phyloP scores from a whole-genome alignment of 2,329 filamentous ascomycete species.

The Atkinsonella texensis region DNA sequence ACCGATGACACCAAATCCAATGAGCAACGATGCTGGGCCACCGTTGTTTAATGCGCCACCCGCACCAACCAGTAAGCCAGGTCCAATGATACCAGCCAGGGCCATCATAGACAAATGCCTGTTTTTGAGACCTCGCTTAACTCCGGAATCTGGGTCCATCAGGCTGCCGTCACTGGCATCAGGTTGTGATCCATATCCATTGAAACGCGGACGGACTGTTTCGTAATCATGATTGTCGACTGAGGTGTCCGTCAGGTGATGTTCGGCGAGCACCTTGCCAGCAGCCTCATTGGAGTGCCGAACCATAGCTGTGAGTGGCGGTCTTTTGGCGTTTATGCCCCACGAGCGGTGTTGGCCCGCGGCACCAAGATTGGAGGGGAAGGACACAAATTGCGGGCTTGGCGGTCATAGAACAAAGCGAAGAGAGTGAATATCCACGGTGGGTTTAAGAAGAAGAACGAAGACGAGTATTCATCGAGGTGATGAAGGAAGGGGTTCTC shows the following conservation, averaged over 20 bases:
- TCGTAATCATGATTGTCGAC: slow-evolving; percentile 10
- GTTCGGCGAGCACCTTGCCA: slow-evolving; percentile 1
- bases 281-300: not conserved
- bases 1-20: slow-evolving; percentile 60
- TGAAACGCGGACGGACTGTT: slow-evolving; percentile 10
- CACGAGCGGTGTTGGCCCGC: not conserved
- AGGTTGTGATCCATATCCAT: slow-evolving; percentile 6
- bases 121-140: slow-evolving; percentile 58
- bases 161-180: slow-evolving; percentile 22
- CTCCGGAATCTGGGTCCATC: slow-evolving; percentile 50
- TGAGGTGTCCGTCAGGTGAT: slow-evolving; percentile 8
- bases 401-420: not conserved
- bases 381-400: not conserved
- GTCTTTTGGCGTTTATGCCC: not conserved
- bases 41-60: slow-evolving; percentile 57
- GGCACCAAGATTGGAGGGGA: not conserved
- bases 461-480: not conserved
- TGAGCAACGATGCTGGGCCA: slow-evolving; percentile 59
- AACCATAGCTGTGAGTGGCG: slow-evolving; percentile 3
- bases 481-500: not conserved
- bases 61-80: slow-evolving; percentile 59
- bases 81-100: slow-evolving; percentile 51
- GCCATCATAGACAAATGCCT: slow-evolving; percentile 56
- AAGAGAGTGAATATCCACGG: not conserved
- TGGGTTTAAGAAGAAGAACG: not conserved